Evolutionary conservation across 2,329 filamentous ascomycete genomes (phyloP).

Genomic region (Cordyceps militaris): DNA sequence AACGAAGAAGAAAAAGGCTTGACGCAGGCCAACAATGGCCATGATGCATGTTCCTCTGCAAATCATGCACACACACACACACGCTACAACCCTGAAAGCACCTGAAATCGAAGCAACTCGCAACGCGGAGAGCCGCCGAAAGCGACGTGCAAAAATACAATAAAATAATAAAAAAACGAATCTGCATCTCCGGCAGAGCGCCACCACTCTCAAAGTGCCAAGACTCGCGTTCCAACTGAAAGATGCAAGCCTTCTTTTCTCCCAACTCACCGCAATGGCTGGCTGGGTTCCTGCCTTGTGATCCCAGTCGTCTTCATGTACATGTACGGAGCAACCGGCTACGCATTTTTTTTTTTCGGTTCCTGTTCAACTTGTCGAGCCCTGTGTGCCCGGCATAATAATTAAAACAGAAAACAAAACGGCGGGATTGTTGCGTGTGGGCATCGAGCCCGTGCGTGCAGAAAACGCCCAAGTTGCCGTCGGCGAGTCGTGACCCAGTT

Average conservation of each 20-base stretch:
- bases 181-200: not conserved
- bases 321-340: no score
- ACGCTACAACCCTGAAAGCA: no score
- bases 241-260: not conserved
- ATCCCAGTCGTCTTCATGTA: no score
- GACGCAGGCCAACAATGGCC: no score
- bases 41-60: no score
- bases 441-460: conserved; percentile 3
- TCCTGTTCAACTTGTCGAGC: no score
- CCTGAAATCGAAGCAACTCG: no score
- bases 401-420: no score
- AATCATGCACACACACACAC: no score
- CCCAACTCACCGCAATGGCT: not conserved
- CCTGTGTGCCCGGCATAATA: not conserved
- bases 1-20: no score
- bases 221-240: not conserved
- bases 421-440: not conserved
- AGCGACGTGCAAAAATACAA: not conserved
- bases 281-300: no score
- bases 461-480: not conserved
- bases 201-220: not conserved
- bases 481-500: not conserved
- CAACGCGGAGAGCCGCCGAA: not conserved
- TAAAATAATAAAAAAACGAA: not conserved
- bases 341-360: no score